Evolutionary conservation across 169 alveolate genomes (phyloP).

Genomic region (Eimeria necatrix): DNA sequence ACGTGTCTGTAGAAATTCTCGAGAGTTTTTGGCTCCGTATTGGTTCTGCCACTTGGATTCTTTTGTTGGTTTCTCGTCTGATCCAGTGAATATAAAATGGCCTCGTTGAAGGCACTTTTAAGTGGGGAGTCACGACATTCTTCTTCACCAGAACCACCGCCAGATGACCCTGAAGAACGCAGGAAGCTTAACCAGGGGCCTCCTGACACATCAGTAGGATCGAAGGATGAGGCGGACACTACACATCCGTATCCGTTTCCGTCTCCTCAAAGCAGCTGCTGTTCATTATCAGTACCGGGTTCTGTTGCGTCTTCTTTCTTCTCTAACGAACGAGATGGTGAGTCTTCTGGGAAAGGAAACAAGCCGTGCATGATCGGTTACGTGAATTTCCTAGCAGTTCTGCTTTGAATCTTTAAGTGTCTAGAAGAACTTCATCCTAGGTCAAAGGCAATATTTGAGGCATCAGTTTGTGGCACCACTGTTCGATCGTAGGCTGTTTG

Average conservation of each 20-base stretch:
- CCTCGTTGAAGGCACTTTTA: not conserved
- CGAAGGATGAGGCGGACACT: too few relatives aligned
- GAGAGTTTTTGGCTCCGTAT: not conserved
- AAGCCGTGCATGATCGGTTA: too few relatives aligned
- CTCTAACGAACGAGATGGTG: not conserved
- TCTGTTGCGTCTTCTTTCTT: not conserved
- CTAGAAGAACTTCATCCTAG: not conserved
- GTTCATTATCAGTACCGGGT: not conserved
- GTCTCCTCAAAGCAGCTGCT: conserved; percentile 2
- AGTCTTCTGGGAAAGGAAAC: not conserved
- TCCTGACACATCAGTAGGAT: too few relatives aligned
- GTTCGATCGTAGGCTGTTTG: not conserved
- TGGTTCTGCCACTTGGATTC: not conserved
- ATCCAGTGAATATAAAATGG: conserved; percentile 51
- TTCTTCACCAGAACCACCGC: not conserved
- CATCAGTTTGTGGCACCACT: not conserved
- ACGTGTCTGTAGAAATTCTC: not conserved
- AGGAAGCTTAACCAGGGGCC: too few relatives aligned
- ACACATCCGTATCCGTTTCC: not conserved
- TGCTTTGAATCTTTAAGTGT: not conserved
- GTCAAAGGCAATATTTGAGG: too few relatives aligned
- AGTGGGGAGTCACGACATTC: conserved; percentile 7
- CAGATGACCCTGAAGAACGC: too few relatives aligned
- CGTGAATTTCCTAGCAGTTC: not conserved
- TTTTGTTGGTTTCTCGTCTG: too few relatives aligned